A percentile compares a stretch with the other conserved stretches of the same genome.
These are phyloP conservation scores for Agaricus subrufescens DNA, from an alignment of 768 basidiomycete genomes.

Conservation along the genomic window DNA sequence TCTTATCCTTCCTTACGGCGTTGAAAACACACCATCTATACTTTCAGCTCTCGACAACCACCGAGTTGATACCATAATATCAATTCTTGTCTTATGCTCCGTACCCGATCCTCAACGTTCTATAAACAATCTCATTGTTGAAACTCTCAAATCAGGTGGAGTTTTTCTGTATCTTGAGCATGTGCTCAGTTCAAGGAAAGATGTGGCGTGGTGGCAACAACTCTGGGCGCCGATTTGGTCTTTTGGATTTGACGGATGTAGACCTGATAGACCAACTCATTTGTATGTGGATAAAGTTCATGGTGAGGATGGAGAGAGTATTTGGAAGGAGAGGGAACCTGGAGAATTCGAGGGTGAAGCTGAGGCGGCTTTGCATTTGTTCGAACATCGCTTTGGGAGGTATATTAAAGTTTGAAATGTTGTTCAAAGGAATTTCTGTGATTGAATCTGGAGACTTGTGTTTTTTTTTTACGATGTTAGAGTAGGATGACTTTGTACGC, in stretches of 20 bases:
- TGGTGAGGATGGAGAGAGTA: conserved; percentile 23
- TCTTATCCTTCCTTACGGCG: conserved; percentile 59
- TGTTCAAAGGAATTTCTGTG: no score
- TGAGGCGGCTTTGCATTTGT: conserved; percentile 43
- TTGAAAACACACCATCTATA: conserved; percentile 51
- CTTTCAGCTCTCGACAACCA: conserved; percentile 25
- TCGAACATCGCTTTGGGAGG: conserved; percentile 54
- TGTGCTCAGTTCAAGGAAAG: conserved; percentile 45
- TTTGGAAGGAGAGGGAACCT: conserved; percentile 44
- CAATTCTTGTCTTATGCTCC: conserved; percentile 62
- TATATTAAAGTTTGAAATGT: conserved; percentile 38
- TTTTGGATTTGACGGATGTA: conserved; percentile 56
- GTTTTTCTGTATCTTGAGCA: conserved; percentile 68
- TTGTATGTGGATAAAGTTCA: conserved; percentile 36
- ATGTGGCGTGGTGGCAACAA: conserved; percentile 68
- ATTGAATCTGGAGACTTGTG: no score
- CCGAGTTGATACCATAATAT: conserved; percentile 57
- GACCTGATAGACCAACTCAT: conserved; percentile 53
- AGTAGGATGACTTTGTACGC: no score
- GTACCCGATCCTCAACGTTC: conserved; percentile 52
- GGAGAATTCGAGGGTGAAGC: conserved; percentile 49
- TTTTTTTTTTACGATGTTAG: no score
- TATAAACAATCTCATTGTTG: conserved; percentile 38
- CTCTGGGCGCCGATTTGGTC: conserved; percentile 73
- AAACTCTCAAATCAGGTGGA: conserved; percentile 61